These are phyloP conservation scores for Peronospora destructor DNA, from an alignment of 352 stramenopile genomes.

Conservation along the genomic window DNA sequence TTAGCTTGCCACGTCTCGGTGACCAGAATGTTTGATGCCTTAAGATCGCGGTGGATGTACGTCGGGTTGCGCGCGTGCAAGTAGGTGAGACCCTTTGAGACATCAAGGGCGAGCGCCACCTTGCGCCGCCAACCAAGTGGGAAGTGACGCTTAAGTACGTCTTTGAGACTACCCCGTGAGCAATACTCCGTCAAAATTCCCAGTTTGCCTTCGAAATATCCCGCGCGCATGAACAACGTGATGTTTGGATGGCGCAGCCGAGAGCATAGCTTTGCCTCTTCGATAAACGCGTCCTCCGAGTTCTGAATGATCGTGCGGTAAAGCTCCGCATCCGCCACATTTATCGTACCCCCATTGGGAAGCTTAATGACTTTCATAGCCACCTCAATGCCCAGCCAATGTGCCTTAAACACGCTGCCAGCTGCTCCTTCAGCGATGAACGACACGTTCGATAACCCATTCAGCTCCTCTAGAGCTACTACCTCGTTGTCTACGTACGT, in stretches of 20 bases:
- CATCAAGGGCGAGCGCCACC: conserved; percentile 45
- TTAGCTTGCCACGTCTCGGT: conserved; percentile 70
- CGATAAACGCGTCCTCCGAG: conserved; percentile 55
- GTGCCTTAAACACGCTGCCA: conserved; percentile 54
- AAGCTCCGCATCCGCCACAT: conserved; percentile 38
- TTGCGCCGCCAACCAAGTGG: conserved; percentile 57
- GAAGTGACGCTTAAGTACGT: conserved; percentile 55
- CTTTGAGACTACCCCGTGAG: conserved; percentile 58
- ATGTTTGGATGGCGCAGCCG: conserved; percentile 63
- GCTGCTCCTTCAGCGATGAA: conserved; percentile 61
- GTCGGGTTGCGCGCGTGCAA: conserved; percentile 64
- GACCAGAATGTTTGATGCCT: conserved; percentile 67
- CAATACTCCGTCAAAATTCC: conserved; percentile 69
- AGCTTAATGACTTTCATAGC: conserved; percentile 73
- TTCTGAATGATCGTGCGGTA: conserved; percentile 71
- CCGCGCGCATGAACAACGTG: conserved; percentile 59
- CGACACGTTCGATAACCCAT: conserved; percentile 44
- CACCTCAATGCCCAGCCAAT: conserved; percentile 68
- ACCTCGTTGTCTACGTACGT: conserved; percentile 43
- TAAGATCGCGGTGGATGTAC: conserved; percentile 70
- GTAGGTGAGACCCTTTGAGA: conserved; percentile 63
- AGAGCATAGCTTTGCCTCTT: conserved; percentile 54
- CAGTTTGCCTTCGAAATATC: conserved; percentile 57
- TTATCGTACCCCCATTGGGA: conserved; percentile 32
- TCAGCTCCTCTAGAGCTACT: conserved; percentile 47